These are phyloP conservation scores for Rhodosporidiobolus odoratus DNA, from an alignment of 768 basidiomycete species.

Conservation along the genomic window DNA sequence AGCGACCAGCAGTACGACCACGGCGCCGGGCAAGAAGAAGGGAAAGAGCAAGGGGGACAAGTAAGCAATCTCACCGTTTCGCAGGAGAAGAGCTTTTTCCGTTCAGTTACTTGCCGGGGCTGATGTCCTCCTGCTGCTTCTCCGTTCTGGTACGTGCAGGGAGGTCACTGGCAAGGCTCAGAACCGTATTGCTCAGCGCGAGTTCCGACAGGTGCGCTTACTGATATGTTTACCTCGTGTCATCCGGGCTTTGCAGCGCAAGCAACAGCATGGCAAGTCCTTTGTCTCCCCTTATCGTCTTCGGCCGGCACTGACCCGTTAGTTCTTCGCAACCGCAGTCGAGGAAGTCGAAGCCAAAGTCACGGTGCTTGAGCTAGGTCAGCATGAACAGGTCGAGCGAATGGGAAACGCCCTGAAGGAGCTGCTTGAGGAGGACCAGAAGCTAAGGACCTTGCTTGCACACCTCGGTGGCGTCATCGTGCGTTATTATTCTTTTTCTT, in stretches of 20 bases:
- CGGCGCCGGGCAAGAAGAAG: not conserved
- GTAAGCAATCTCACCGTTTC: not conserved
- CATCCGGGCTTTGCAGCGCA: slow-evolving; percentile 3
- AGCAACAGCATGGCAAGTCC: slow-evolving; percentile 13
- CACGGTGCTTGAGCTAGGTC: slow-evolving; percentile 45
- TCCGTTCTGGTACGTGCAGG: not conserved
- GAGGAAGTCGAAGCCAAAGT: slow-evolving; percentile 47
- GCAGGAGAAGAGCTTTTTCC: not conserved
- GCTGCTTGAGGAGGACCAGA: slow-evolving; percentile 47
- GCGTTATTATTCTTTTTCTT: not conserved
- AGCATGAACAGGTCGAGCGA: slow-evolving; percentile 46
- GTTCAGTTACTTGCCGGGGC: not conserved
- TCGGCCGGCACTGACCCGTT: not conserved
- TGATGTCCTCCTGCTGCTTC: not conserved
- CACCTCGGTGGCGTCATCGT: slow-evolving; percentile 45
- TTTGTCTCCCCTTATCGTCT: too few species aligned
- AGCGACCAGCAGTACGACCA: not conserved
- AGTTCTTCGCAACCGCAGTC: too few species aligned
- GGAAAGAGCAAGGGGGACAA: not conserved
- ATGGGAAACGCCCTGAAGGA: slow-evolving; percentile 43
- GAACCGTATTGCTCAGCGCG: slow-evolving; percentile 48
- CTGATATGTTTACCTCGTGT: slow-evolving; percentile 33
- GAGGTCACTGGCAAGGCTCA: slow-evolving; percentile 42
- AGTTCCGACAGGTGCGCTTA: slow-evolving; percentile 44
- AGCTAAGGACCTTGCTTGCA: slow-evolving; percentile 46